Base-by-base conservation (phyloP, 345 rosid genomes). In the Arabidopsis suecica region DNA sequence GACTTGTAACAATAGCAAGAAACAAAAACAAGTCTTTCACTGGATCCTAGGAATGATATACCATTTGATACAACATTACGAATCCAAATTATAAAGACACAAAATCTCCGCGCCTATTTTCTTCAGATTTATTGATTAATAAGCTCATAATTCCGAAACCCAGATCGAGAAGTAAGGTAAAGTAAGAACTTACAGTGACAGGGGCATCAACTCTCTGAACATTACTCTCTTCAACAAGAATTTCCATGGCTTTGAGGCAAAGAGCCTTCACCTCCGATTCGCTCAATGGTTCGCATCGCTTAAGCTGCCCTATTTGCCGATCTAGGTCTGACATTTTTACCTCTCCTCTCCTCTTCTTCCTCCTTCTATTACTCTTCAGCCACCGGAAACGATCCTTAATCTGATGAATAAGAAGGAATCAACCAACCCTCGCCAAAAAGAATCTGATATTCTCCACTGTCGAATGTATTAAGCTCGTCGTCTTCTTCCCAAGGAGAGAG, bases 151-250 rank as follows among this genome's bases (percentile, higher is more conserved):
- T 57, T 32, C 20, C n/a, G 20, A 69, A 51, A 44, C 65, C 44
- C 10, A 49, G 60, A 77, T 71, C 71, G 76, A 77, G 65, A 76
- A 57, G 37, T 23, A 47, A 76, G 71, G 60, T 11, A 42, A 42
- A 70, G 72, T 11, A 48, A 58, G 71, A 5, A 68, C 80, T 73
- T 56, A 96, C 97, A 65, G 99, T 93, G 82, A 96, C 96, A 60
- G 99, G 98, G 53, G 99, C 95, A 63, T 96, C 98, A 10, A 96
- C 96, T 42, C 97, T 87, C 64, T 96, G 97, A 61, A 96, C 99
- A 83, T 96, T 96, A 83, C 98, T 89, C 81, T 93, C 98, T 79
- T 96, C 98, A 44, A 96, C 92, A 51, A 96, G 97, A 60, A 96
- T 89, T 74, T 96, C 97, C 91, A 86, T 91, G 67, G 97, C 99